Evolutionary conservation across 2,329 filamentous ascomycete genomes (phyloP).

Genomic region (Knoxdaviesia proteae): DNA sequence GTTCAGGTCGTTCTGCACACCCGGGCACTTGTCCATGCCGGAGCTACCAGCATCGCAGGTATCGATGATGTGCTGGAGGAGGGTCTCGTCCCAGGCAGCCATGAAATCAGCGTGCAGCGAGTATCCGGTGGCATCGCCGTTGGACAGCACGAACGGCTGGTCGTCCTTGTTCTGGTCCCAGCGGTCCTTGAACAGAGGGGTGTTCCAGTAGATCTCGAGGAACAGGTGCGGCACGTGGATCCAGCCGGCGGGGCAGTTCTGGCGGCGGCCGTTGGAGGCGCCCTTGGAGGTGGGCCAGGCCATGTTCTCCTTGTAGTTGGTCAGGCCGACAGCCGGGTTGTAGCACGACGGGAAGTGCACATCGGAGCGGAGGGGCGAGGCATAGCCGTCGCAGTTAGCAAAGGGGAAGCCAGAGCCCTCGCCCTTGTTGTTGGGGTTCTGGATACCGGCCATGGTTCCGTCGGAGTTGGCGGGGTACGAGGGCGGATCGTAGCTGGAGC

Average conservation of each 20-base stretch:
- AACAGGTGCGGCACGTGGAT: slow-evolving; percentile 36
- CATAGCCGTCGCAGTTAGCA: slow-evolving; percentile 41
- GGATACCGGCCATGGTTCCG: slow-evolving; percentile 32
- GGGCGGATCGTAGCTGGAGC: slow-evolving; percentile 24
- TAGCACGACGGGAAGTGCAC: slow-evolving; percentile 58
- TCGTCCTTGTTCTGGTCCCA: slow-evolving; percentile 28
- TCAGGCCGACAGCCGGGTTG: slow-evolving; percentile 38
- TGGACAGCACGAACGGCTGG: slow-evolving; percentile 47
- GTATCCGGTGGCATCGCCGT: slow-evolving; percentile 50
- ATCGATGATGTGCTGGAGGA: slow-evolving; percentile 46
- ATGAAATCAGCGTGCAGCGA: slow-evolving; percentile 53
- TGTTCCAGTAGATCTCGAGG: slow-evolving; percentile 40
- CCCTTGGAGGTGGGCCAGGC: slow-evolving; percentile 30
- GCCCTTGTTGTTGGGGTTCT: slow-evolving; percentile 30
- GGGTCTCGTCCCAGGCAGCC: slow-evolving; percentile 46
- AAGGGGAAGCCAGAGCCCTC: slow-evolving; percentile 48
- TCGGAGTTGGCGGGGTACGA: slow-evolving; percentile 33
- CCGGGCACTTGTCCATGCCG: slow-evolving; percentile 42
- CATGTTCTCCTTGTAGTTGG: slow-evolving; percentile 44
- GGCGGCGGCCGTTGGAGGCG: slow-evolving; percentile 22
- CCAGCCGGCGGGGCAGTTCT: slow-evolving; percentile 32
- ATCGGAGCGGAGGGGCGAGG: slow-evolving; percentile 42
- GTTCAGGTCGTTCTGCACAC: slow-evolving; percentile 32
- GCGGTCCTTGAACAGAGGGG: slow-evolving; percentile 25
- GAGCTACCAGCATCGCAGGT: slow-evolving; percentile 37